Conservation (phyloP, 108 stramenopile species). For the Fragilaria crotonensis region DNA sequence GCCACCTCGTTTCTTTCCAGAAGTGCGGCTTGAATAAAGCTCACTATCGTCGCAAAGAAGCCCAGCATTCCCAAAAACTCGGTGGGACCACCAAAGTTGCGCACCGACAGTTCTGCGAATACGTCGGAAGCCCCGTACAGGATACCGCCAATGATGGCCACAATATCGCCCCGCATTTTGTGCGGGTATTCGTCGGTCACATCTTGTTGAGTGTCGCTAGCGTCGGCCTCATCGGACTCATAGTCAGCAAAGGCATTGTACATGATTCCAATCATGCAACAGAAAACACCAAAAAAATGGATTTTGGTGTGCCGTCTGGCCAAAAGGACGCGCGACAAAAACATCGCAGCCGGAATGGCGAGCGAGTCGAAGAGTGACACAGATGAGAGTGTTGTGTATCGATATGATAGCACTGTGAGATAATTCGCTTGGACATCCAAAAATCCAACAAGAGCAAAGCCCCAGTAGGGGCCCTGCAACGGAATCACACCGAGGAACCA, state of each 20-base stretch:
- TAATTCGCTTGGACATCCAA: conserved; percentile 93
- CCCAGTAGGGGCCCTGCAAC: conserved; percentile 36
- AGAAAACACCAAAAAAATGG: conserved; percentile 72
- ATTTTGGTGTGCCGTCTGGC: conserved; percentile 46
- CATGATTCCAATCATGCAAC: conserved; percentile 79
- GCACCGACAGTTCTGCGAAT: conserved; percentile 62
- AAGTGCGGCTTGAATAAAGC: conserved; percentile 46
- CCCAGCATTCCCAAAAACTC: conserved; percentile 88
- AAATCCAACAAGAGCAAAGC: conserved; percentile 63
- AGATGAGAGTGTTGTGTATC: conserved; percentile 90
- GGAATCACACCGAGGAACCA: conserved; percentile 18
- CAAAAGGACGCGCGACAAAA: conserved; percentile 69
- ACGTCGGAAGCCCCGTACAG: conserved; percentile 87
- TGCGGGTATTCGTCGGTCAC: conserved; percentile 51
- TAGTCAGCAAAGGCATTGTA: conserved; percentile 80
- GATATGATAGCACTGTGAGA: conserved; percentile 73
- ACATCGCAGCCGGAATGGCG: conserved; percentile 91
- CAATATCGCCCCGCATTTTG: conserved; percentile 73
- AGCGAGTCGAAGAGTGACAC: conserved; percentile 89
- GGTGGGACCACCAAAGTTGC: conserved; percentile 22
- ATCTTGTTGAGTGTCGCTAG: conserved; percentile 10
- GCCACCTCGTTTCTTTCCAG: conserved; percentile 58
- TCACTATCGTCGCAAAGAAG: conserved; percentile 69
- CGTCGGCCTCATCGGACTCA: conserved; percentile 25
- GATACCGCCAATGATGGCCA: conserved; percentile 81